A percentile compares a stretch with the other conserved stretches of the same genome.
Evolutionary conservation across 176 grass and related monocot genomes (phyloP).

Genomic region (Aechmea fasciata): DNA sequence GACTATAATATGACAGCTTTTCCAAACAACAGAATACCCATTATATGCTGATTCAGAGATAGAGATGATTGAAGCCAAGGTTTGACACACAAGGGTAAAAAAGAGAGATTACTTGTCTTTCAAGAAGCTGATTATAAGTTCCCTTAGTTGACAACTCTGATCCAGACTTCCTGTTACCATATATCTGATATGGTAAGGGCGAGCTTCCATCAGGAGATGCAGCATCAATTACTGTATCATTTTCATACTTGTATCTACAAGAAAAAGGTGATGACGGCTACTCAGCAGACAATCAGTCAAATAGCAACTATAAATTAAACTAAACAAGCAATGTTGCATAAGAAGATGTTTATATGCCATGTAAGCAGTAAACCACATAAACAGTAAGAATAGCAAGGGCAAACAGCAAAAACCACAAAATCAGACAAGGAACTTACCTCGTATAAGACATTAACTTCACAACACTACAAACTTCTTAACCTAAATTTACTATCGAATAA

Average conservation of each 20-base stretch:
- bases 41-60: neutral
- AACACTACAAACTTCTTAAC: too few species aligned
- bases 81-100: slow-evolving; percentile 7
- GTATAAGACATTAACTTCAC: too few species aligned
- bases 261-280: slow-evolving; percentile 19
- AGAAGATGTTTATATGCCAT: neutral
- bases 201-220: slow-evolving; percentile 89
- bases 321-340: slow-evolving; percentile 11
- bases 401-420: neutral
- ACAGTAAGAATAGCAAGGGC: too few species aligned
- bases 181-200: slow-evolving; percentile 96
- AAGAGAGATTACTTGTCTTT: slow-evolving; percentile 70
- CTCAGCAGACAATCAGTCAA: slow-evolving; percentile 20
- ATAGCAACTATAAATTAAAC: slow-evolving; percentile 3
- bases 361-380: too few species aligned
- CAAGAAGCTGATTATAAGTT: slow-evolving; percentile 96
- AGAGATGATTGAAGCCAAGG: neutral
- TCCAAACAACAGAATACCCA: neutral
- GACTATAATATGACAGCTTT: neutral
- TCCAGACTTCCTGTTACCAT: slow-evolving; percentile 91
- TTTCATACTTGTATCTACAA: slow-evolving; percentile 97
- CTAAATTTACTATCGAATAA: too few species aligned
- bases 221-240: slow-evolving; percentile 93
- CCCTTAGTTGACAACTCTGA: slow-evolving; percentile 69
- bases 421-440: too few species aligned